Conservation (phyloP, 129 eudicot genomes). For the Silybum marianum region DNA sequence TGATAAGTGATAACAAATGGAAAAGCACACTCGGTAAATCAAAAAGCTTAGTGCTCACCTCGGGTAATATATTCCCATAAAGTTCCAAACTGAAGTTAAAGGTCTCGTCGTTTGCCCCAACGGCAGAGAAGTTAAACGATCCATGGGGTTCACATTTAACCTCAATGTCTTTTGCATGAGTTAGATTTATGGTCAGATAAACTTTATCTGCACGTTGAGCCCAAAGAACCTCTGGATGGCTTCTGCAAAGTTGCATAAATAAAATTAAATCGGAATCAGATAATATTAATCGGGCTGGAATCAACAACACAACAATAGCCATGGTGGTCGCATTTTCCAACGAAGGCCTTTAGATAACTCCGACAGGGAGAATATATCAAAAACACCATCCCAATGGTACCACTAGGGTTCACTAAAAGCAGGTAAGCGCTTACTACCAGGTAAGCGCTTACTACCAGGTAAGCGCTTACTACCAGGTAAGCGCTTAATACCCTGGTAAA, state of each 20-base stretch:
- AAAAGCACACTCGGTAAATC: background rate
- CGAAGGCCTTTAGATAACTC: too few species aligned
- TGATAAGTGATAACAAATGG: background rate
- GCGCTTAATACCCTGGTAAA: too few species aligned
- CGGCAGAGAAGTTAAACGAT: constrained; percentile 62
- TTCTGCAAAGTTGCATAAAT: constrained; percentile 42
- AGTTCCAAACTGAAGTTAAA: constrained; percentile 61
- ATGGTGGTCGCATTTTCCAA: too few species aligned
- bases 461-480: too few species aligned
- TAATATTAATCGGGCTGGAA: too few species aligned
- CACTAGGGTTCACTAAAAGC: too few species aligned
- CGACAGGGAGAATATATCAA: background rate
- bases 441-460: too few species aligned
- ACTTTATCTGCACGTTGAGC: constrained; percentile 88
- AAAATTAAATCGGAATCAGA: too few species aligned
- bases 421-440: too few species aligned
- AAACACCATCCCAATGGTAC: background rate
- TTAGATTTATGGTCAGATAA: constrained; percentile 68
- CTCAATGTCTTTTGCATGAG: constrained; percentile 67
- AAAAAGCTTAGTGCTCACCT: constrained; percentile 35
- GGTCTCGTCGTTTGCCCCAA: constrained; percentile 59
- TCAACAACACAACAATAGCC: too few species aligned
- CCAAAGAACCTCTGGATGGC: constrained; percentile 88
- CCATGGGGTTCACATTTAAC: constrained; percentile 76
- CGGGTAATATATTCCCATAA: constrained; percentile 55